These are phyloP conservation scores for Blastomyces percursus DNA, from an alignment of 2,329 filamentous ascomycete genomes.

Conservation along the genomic window DNA sequence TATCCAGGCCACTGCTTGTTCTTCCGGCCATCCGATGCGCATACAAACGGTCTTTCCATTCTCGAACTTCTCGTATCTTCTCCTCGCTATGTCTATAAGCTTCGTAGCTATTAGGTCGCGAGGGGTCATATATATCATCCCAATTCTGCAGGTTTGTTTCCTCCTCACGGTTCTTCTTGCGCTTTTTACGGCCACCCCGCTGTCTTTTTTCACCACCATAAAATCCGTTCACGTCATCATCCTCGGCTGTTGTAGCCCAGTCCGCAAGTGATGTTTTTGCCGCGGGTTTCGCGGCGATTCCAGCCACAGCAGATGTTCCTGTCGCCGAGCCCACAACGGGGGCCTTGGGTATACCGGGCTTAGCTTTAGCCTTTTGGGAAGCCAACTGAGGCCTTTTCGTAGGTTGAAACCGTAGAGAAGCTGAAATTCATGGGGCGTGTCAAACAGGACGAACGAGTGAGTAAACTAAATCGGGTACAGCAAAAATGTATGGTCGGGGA, in stretches of 20 bases:
- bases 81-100: slow-evolving; percentile 79
- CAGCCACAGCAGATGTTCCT: slow-evolving; percentile 16
- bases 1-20: slow-evolving; percentile 37
- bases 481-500: slow-evolving; percentile 21
- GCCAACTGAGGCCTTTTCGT: slow-evolving; percentile 64
- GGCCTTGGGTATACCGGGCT: slow-evolving; percentile 48
- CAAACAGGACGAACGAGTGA: slow-evolving; percentile 35
- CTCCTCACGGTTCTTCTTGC: slow-evolving; percentile 59
- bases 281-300: slow-evolving; percentile 34
- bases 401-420: slow-evolving; percentile 73
- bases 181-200: slow-evolving; percentile 67
- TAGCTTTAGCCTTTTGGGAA: slow-evolving; percentile 50
- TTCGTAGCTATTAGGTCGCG: slow-evolving; percentile 70
- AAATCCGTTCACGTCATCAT: slow-evolving; percentile 60
- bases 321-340: slow-evolving; percentile 14
- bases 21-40: slow-evolving; percentile 50
- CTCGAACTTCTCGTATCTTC: slow-evolving; percentile 63
- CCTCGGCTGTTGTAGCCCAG: slow-evolving; percentile 66
- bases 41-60: slow-evolving; percentile 78
- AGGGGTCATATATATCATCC: slow-evolving; percentile 84
- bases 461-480: slow-evolving; percentile 28
- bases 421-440: slow-evolving; percentile 26
- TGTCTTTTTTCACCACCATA: slow-evolving; percentile 58
- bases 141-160: slow-evolving; percentile 55
- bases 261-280: slow-evolving; percentile 64